Evolutionary conservation across 140 eudicot species (phyloP), one percentile per base, ranked within the genome.

Genomic region (Bidens hawaiensis): DNA sequence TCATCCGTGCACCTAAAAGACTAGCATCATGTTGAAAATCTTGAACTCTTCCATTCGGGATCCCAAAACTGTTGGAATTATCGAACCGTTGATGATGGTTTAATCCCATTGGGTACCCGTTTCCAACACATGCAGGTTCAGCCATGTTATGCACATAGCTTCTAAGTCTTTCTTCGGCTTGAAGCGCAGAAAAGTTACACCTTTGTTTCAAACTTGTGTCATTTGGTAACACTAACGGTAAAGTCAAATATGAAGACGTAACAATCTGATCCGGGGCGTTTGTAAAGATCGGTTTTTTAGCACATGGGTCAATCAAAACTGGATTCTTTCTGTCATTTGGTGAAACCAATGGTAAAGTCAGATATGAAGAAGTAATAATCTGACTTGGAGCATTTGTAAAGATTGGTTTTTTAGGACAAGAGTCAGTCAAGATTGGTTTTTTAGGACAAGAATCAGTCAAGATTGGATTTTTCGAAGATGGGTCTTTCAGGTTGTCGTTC

Each of bases 301-400:
- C 48, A 15, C 68, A 62, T 17, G 47, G 33, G 21, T 60, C 78
- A 6, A 31, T 40, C 43, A 21, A 55, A 24, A 63, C 59, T 51
- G 62, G 64, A 25, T 60, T 61, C 25, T 51, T 70, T 40, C 49
- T 11, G 46, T 72, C 75, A 21, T 69, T 73, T 19, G 78, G 53
- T 24, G 76, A 12, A 24, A 73, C 69, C 6, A 61, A 56, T 19
- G 89, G 89, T 62, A 79, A 40, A 54, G 78, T 72, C 73, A 76
- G 45, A 51, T 73, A 66, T 1, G 85, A 64, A 55, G 81, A 67
- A 57, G 68, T 65, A 56, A 66, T 40, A n/a, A 25, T 15, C 10
- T 66, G 85, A 76, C 69, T 68, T 25, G 72, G 77, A 47, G 50
- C 27, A 36, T 11, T 47, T 1, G 77, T 55, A 59, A 49, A 60